These are phyloP conservation scores for Cytospora piceicola DNA, from an alignment of 2,329 filamentous ascomycete genomes.

Conservation along the genomic window DNA sequence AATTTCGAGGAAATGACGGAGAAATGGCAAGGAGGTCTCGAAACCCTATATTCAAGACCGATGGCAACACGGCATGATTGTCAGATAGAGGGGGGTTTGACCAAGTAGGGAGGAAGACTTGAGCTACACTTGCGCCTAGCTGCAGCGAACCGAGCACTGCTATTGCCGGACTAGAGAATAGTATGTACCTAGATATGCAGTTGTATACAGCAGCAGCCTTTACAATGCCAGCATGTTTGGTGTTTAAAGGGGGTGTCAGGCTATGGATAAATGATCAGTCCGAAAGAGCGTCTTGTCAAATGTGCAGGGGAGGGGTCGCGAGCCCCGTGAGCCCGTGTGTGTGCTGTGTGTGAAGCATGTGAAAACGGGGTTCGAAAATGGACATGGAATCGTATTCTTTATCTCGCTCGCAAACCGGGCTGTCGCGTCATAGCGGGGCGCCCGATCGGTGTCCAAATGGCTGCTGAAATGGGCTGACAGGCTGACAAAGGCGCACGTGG, in stretches of 20 bases:
- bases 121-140: conserved; percentile 11
- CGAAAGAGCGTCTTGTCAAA: conserved; percentile 4
- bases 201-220: conserved; percentile 1
- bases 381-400: conserved; percentile 10
- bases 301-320: conserved; percentile 1
- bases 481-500: conserved; percentile 19
- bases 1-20: conserved; percentile 10
- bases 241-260: conserved; percentile 2
- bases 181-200: conserved; percentile 4
- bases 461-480: too few species aligned
- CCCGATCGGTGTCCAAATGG: background rate
- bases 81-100: background rate
- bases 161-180: conserved; percentile 7
- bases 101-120: background rate
- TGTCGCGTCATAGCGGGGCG: conserved; percentile 25
- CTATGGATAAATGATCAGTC: background rate
- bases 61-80: conserved; percentile 5
- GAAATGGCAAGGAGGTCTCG: conserved; percentile 3
- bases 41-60: conserved; percentile 1
- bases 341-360: conserved; percentile 17
- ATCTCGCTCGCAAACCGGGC: conserved; percentile 15
- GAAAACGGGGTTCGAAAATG: conserved; percentile 15
- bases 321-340: background rate
- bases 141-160: conserved; percentile 5
- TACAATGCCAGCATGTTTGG: conserved; percentile 11